phyloP scores from a whole-genome alignment of 441 rosid species.

The Pelargonium cotyledonis region DNA sequence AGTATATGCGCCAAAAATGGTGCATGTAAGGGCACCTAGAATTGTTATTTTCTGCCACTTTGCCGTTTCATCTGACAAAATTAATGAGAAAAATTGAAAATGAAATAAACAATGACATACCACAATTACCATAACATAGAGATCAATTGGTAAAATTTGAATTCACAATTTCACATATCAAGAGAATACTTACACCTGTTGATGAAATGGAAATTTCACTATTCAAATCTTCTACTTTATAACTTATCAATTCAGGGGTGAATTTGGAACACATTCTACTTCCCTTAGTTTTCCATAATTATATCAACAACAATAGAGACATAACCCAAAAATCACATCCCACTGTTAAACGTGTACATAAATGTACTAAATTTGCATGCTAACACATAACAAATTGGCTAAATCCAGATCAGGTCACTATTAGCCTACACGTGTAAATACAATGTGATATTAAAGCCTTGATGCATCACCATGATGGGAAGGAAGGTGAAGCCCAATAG shows the following conservation, averaged over 20 bases:
- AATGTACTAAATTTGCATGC: neutral
- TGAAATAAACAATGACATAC: neutral
- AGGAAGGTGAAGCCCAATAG: neutral
- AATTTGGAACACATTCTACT: neutral
- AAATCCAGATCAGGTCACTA: neutral
- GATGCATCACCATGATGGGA: neutral
- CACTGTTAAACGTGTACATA: neutral
- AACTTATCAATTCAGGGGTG: neutral
- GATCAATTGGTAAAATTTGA: constrained; percentile 8
- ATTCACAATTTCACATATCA: neutral
- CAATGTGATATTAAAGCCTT: neutral
- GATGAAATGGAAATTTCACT: neutral
- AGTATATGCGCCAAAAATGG: constrained; percentile 36
- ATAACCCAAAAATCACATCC: neutral
- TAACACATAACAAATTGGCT: neutral
- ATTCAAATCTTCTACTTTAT: neutral
- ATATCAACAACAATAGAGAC: neutral
- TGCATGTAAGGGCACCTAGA: constrained; percentile 62
- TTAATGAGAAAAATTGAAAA: neutral
- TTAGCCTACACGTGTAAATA: neutral
- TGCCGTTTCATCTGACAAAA: constrained; percentile 51
- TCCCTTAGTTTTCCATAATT: neutral
- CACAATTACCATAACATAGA: neutral
- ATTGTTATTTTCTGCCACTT: constrained; percentile 93
- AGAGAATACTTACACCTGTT: neutral